Conservation (phyloP, 1,139 yeast species). For the Suhomyces choctaworum region DNA sequence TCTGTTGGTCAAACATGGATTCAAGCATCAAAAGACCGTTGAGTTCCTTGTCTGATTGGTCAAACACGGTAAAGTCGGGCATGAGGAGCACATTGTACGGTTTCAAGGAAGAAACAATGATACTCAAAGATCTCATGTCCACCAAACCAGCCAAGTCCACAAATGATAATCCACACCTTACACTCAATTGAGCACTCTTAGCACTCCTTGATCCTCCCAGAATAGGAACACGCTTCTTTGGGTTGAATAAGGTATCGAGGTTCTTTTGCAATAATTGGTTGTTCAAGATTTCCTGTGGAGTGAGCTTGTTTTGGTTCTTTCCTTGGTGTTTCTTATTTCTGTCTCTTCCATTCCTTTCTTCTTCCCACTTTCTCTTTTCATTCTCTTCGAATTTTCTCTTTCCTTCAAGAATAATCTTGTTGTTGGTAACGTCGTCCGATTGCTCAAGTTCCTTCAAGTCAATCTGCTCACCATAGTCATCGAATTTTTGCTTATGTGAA, state of each 20-base stretch:
- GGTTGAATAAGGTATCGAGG: slow-evolving; percentile 61
- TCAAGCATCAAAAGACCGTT: slow-evolving; percentile 34
- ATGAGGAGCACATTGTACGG: slow-evolving; percentile 71
- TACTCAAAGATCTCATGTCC: slow-evolving; percentile 77
- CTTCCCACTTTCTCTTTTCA: slow-evolving; percentile 38
- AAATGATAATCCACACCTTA: slow-evolving; percentile 72
- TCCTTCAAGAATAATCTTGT: slow-evolving; percentile 34
- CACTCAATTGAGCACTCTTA: slow-evolving; percentile 34
- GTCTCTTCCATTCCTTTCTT: slow-evolving; percentile 20
- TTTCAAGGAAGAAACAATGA: slow-evolving; percentile 76
- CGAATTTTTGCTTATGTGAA: slow-evolving; percentile 56
- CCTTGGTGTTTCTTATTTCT: slow-evolving; percentile 21
- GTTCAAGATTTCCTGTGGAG: slow-evolving; percentile 48
- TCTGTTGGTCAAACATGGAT: slow-evolving; percentile 35
- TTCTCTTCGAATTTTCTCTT: slow-evolving; percentile 29
- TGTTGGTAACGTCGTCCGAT: slow-evolving; percentile 51
- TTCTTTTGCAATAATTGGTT: slow-evolving; percentile 44
- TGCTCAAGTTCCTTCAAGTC: slow-evolving; percentile 63
- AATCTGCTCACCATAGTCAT: slow-evolving; percentile 83
- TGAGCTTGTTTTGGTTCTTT: slow-evolving; percentile 40
- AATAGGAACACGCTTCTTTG: slow-evolving; percentile 46
- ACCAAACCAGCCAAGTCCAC: slow-evolving; percentile 85
- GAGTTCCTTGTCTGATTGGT: slow-evolving; percentile 19
- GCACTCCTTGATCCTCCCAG: slow-evolving; percentile 20
- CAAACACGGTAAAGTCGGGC: slow-evolving; percentile 43